Evolutionary conservation across 192 early-diverging fungal species (phyloP), one percentile per base, ranked within the genome.

Genomic region (Linnemannia exigua): DNA sequence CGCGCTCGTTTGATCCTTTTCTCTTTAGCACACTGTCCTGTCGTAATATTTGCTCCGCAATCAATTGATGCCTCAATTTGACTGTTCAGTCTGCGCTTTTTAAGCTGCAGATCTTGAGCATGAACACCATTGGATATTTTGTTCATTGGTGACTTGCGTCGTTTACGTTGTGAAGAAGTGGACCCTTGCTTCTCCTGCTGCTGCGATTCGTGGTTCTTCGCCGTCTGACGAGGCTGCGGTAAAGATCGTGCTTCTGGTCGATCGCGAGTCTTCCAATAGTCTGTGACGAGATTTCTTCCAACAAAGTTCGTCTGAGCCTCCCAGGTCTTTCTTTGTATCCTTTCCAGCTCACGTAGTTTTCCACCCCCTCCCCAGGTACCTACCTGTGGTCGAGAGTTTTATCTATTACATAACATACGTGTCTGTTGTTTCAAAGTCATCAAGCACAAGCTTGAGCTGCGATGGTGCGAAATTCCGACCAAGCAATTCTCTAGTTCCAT

Each of bases 331-430:
- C 33, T 44, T 9, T 4, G 9, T 41, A 76, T 3, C 69, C 69
- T 25, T 52, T 78, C 76, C 76, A 78, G 44, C 70, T 78, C 20
- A 54, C 68, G 2, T 28, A 5, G 37, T 70, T 70, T 17, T 70
- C 50, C 12, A 46, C 51, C 19, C 9, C 38, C 35, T 25, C 0
- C 68, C 68, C 6, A 37, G 16, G 52, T 20, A 4, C n/a, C 17
- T 16, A 14, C 1, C 68, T 5, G 35, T 88, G 81, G 28, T 50
- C 67, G 20, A 88, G 16, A 63, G 86, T 86, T 12, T 19, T 50
- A 35, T 77, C 70, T 15, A 88, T 77, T 68, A n/a, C n/a, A n/a
- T n/a, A n/a, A 73, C 82, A 46, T 76, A 78, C 2, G 76, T 76
- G 17, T 72, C 82, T 33, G 82, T 52, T 4, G 50, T 19, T 0